Evolutionary conservation across 352 stramenopile species (phyloP).

Genomic region (Blastocystis sp.): DNA sequence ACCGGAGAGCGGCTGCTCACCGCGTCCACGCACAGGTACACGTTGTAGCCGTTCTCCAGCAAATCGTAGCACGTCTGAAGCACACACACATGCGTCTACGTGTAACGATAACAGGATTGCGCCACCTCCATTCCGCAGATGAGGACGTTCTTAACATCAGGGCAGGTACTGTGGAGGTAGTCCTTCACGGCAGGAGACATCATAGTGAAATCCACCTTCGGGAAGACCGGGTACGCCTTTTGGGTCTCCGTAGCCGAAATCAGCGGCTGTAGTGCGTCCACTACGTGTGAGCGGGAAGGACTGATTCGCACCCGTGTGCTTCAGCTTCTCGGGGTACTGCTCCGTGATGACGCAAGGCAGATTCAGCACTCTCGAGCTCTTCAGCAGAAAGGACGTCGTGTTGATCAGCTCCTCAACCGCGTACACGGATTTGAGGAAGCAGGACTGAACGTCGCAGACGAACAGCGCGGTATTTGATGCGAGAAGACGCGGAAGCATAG

Average conservation of each 20-base stretch:
- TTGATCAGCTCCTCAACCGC: constrained; percentile 75
- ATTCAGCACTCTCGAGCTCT: constrained; percentile 77
- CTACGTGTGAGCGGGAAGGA: constrained; percentile 8
- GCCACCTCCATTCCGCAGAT: constrained; percentile 79
- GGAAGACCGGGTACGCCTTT: constrained; percentile 73
- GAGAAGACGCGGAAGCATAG: constrained; percentile 34
- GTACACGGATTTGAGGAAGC: constrained; percentile 79
- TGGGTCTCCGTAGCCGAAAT: constrained; percentile 74
- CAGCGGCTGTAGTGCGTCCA: constrained; percentile 31
- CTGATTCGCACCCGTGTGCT: constrained; percentile 73
- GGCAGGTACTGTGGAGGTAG: constrained; percentile 73
- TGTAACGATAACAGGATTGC: neutral
- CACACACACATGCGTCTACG: constrained; percentile 79
- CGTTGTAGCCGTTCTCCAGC: constrained; percentile 81
- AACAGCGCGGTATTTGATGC: constrained; percentile 74
- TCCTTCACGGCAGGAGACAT: constrained; percentile 77
- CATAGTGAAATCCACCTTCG: constrained; percentile 80
- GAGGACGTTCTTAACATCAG: constrained; percentile 77
- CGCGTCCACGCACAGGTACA: constrained; percentile 81
- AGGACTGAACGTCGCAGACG: constrained; percentile 82
- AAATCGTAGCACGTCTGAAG: constrained; percentile 83
- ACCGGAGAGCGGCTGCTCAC: constrained; percentile 80
- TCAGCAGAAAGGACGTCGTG: constrained; percentile 62
- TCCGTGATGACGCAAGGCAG: constrained; percentile 80
- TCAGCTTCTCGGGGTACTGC: constrained; percentile 79